These are phyloP conservation scores for Chaetomidium leptoderma DNA, from an alignment of 495 filamentous ascomycete genomes.

Conservation along the genomic window DNA sequence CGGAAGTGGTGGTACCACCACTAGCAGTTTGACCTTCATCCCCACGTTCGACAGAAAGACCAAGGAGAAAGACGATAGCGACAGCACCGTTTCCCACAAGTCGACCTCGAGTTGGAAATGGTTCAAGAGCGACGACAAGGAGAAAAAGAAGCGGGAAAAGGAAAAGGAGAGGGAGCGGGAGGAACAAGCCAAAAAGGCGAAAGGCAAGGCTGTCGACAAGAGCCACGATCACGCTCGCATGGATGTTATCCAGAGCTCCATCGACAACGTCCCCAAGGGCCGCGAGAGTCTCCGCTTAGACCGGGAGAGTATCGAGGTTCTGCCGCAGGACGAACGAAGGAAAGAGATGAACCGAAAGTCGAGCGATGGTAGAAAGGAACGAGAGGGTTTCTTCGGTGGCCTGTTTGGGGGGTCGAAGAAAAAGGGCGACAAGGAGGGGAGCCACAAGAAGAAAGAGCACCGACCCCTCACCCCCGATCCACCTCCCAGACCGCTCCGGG, in stretches of 20 bases:
- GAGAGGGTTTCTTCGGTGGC: conserved; percentile 75
- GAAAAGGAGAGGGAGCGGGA: conserved; percentile 59
- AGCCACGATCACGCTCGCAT: conserved; percentile 70
- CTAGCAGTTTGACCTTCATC: conserved; percentile 77
- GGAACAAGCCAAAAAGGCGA: conserved; percentile 54
- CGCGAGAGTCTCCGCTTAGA: conserved; percentile 80
- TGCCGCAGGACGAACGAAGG: conserved; percentile 75
- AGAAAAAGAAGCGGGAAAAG: conserved; percentile 46
- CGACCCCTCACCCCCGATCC: conserved; percentile 80
- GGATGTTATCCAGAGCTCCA: conserved; percentile 77
- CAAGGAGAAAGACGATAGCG: conserved; percentile 51
- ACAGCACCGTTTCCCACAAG: conserved; percentile 52
- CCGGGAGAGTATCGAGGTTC: conserved; percentile 64
- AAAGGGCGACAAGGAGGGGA: conserved; percentile 60
- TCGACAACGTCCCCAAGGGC: conserved; percentile 60
- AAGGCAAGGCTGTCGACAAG: conserved; percentile 53
- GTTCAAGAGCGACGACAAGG: conserved; percentile 47
- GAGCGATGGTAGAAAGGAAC: conserved; percentile 82
- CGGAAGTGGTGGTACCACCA: conserved; percentile 61
- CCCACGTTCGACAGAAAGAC: conserved; percentile 68
- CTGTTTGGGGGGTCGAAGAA: conserved; percentile 83
- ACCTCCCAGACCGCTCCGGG: conserved; percentile 61
- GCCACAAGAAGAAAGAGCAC: conserved; percentile 67
- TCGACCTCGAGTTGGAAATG: conserved; percentile 80
- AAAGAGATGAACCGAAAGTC: conserved; percentile 74